Percentiles rank a stretch among this genome's conserved stretches.
phyloP scores from a whole-genome alignment of 768 basidiomycete genomes.

The Psilocybe azurescens region DNA sequence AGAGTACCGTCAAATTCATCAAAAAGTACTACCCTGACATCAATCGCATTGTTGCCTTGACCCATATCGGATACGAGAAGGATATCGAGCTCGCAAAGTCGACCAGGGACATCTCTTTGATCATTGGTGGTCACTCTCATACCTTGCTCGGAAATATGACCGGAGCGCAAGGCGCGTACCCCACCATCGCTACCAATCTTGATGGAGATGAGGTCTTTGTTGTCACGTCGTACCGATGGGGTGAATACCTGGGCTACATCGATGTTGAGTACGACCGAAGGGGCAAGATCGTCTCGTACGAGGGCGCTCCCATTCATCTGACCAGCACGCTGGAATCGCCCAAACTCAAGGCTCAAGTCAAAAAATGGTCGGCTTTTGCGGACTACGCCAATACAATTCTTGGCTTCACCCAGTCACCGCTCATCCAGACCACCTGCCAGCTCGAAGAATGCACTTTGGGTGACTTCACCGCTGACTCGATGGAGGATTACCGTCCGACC shows the following conservation, averaged over 20 bases:
- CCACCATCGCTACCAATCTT: slow-evolving; percentile 46
- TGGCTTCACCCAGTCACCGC: slow-evolving; percentile 38
- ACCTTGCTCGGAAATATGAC: slow-evolving; percentile 48
- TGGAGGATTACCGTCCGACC: slow-evolving; percentile 39
- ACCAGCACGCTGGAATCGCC: slow-evolving; percentile 40
- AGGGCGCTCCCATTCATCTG: slow-evolving; percentile 48
- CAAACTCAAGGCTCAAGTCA: slow-evolving; percentile 41
- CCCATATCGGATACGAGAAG: slow-evolving; percentile 50
- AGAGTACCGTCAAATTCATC: slow-evolving; percentile 42
- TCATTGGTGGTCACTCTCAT: slow-evolving; percentile 50
- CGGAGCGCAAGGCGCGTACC: slow-evolving; percentile 45
- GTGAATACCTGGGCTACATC: slow-evolving; percentile 50
- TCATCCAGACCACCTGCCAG: slow-evolving; percentile 47
- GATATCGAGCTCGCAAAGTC: slow-evolving; percentile 46
- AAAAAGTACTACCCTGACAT: slow-evolving; percentile 34
- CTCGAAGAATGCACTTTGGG: slow-evolving; percentile 48
- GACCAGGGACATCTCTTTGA: slow-evolving; percentile 44
- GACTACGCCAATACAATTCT: slow-evolving; percentile 38
- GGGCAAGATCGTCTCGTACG: slow-evolving; percentile 45
- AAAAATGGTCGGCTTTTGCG: slow-evolving; percentile 46
- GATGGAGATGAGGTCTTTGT: slow-evolving; percentile 52
- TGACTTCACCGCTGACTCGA: slow-evolving; percentile 46
- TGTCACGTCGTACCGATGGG: slow-evolving; percentile 52
- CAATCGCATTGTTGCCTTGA: slow-evolving; percentile 47
- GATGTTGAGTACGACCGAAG: slow-evolving; percentile 43